Conservation (phyloP, 2,329 filamentous ascomycete genomes). For the Massarina eburnea region DNA sequence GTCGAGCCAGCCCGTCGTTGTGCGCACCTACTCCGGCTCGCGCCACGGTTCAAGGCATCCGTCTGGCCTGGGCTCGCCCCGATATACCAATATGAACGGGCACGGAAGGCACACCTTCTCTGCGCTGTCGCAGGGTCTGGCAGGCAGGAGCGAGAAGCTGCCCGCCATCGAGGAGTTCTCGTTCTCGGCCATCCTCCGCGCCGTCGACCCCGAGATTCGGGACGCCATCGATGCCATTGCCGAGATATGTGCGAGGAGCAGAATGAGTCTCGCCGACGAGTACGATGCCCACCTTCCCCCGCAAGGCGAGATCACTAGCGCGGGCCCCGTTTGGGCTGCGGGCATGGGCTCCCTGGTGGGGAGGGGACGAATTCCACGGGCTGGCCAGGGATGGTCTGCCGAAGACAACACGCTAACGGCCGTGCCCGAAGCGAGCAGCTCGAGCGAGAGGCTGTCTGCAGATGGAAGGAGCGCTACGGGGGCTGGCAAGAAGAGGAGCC, state of each 20-base stretch:
- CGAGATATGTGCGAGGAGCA: constrained; percentile 63
- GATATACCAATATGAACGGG: constrained; percentile 35
- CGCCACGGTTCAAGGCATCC: constrained; percentile 36
- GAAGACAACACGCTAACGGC: constrained; percentile 47
- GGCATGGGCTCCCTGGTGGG: constrained; percentile 33
- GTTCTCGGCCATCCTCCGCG: constrained; percentile 57
- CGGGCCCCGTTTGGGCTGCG: constrained; percentile 28
- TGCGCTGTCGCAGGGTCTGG: constrained; percentile 33
- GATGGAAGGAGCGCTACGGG: constrained; percentile 19
- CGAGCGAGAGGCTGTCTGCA: constrained; percentile 44
- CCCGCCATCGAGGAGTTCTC: constrained; percentile 57
- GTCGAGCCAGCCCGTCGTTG: constrained; percentile 48
- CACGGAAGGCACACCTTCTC: constrained; percentile 14
- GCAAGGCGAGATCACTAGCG: constrained; percentile 56
- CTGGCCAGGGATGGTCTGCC: constrained; percentile 37
- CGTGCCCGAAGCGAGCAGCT: constrained; percentile 52
- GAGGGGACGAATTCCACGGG: constrained; percentile 32
- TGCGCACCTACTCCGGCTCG: constrained; percentile 44
- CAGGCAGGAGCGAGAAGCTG: constrained; percentile 28
- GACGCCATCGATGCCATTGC: constrained; percentile 63
- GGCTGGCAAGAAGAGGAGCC: constrained; percentile 30
- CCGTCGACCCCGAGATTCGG: constrained; percentile 61
- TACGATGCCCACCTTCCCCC: constrained; percentile 64
- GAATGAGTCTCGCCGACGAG: constrained; percentile 63
- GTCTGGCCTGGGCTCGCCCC: constrained; percentile 36